Conservation (phyloP, 768 basidiomycete genomes). For the Clavulina sp. region DNA sequence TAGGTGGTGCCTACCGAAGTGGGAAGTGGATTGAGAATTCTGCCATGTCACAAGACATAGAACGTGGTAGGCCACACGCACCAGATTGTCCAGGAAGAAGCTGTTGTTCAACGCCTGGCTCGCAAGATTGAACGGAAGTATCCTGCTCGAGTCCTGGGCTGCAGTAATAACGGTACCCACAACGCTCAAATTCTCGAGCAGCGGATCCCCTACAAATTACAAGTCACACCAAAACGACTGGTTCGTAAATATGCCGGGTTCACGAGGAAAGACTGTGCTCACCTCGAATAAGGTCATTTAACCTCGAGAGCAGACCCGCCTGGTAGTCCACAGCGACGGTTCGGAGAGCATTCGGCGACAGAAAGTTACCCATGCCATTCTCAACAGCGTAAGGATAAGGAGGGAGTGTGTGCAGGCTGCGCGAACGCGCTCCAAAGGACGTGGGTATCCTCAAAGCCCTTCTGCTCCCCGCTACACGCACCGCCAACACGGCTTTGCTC, state of each 20-base stretch:
- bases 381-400: slow-evolving; percentile 48
- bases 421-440: slow-evolving; percentile 9
- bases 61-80: slow-evolving; percentile 25
- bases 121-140: slow-evolving; percentile 77
- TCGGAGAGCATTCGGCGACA: slow-evolving; percentile 54
- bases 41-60: not conserved
- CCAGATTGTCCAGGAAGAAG: slow-evolving; percentile 80
- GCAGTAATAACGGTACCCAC: slow-evolving; percentile 57
- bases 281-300: slow-evolving; percentile 66
- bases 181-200: slow-evolving; percentile 37
- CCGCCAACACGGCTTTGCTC: too few relatives aligned
- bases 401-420: slow-evolving; percentile 20
- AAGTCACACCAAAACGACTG: not conserved
- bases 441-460: not conserved
- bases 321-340: slow-evolving; percentile 71
- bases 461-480: not conserved
- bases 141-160: slow-evolving; percentile 36
- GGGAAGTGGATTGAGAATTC: not conserved
- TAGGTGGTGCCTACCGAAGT: not conserved
- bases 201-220: slow-evolving; percentile 28
- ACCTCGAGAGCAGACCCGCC: slow-evolving; percentile 56
- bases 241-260: not conserved
- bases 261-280: slow-evolving; percentile 9
- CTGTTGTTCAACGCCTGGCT: slow-evolving; percentile 86
- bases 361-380: slow-evolving; percentile 59